Conservation (phyloP, 768 basidiomycete species). For the Pisolithus marmoratus region DNA sequence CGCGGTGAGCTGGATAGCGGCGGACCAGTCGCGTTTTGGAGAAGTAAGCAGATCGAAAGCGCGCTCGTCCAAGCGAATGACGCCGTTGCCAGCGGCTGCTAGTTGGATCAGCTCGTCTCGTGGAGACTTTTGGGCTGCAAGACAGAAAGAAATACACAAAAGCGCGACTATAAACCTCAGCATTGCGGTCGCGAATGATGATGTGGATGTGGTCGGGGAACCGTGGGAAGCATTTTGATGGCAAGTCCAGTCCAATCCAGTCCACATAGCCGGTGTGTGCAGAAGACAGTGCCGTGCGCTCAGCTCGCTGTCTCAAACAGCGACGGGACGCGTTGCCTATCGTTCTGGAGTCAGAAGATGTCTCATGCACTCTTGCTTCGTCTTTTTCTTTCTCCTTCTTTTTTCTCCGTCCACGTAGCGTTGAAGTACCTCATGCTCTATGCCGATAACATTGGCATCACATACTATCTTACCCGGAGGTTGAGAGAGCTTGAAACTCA, state of each 20-base stretch:
- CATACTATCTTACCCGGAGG: constrained; percentile 79
- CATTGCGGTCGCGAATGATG: constrained; percentile 4
- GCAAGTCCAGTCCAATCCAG: too few relatives aligned
- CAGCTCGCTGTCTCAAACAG: constrained; percentile 9
- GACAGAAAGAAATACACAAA: constrained; percentile 25
- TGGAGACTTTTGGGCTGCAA: constrained; percentile 24
- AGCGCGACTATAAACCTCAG: constrained; percentile 25
- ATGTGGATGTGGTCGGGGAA: neutral
- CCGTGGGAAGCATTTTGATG: constrained; percentile 6
- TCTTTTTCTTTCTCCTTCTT: constrained; percentile 86
- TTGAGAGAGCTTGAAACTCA: constrained; percentile 60
- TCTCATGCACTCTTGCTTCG: constrained; percentile 87
- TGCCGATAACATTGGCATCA: constrained; percentile 85
- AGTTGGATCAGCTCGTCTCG: constrained; percentile 63
- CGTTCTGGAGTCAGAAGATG: constrained; percentile 26
- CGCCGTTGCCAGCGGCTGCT: constrained; percentile 66
- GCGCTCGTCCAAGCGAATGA: constrained; percentile 74
- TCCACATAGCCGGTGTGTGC: too few relatives aligned
- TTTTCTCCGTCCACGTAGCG: constrained; percentile 92
- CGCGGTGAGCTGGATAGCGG: constrained; percentile 86
- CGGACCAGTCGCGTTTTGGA: constrained; percentile 79
- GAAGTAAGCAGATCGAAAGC: constrained; percentile 74
- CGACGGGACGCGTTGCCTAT: constrained; percentile 4
- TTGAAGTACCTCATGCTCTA: constrained; percentile 81
- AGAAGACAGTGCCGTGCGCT: neutral